phyloP scores from a whole-genome alignment of 2,329 filamentous ascomycete species.

The Hypomyces rosellus region DNA sequence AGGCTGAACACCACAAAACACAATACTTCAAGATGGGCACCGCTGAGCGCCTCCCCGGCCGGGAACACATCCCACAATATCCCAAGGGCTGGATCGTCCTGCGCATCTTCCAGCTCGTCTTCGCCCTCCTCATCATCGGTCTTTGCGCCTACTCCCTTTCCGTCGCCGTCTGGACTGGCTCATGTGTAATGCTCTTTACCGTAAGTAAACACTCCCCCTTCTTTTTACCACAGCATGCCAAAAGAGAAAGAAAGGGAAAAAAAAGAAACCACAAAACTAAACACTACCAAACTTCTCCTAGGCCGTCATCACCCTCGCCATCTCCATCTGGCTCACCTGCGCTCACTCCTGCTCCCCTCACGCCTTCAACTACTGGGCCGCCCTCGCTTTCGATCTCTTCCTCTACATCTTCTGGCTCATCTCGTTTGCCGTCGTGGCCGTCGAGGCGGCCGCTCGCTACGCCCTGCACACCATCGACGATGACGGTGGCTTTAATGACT shows the following conservation, averaged over 20 bases:
- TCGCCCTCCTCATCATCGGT: constrained; percentile 40
- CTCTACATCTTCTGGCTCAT: constrained; percentile 48
- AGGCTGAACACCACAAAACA: no score
- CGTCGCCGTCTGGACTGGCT: constrained; percentile 29
- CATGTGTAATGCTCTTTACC: constrained; percentile 30
- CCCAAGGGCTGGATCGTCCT: constrained; percentile 38
- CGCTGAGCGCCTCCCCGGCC: constrained; percentile 22
- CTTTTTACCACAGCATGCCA: no score
- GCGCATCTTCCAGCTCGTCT: constrained; percentile 39
- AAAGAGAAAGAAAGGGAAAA: no score
- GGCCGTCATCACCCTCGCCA: constrained; percentile 38
- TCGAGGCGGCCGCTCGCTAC: constrained; percentile 21
- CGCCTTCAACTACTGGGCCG: constrained; percentile 48
- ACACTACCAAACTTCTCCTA: constrained; percentile 15
- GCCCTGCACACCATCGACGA: neutral
- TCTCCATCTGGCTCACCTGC: constrained; percentile 40
- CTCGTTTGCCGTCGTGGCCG: constrained; percentile 36
- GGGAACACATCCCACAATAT: constrained; percentile 41
- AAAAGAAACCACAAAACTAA: no score
- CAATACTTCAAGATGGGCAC: neutral
- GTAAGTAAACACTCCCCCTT: constrained; percentile 29
- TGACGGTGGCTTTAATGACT: neutral
- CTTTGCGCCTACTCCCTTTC: constrained; percentile 39
- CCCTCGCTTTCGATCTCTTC: constrained; percentile 44
- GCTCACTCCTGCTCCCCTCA: constrained; percentile 34